Evolutionary conservation across 768 basidiomycete genomes (phyloP), one percentile per base, ranked within the genome.

Genomic region (Pleurotus tuber-regium): DNA sequence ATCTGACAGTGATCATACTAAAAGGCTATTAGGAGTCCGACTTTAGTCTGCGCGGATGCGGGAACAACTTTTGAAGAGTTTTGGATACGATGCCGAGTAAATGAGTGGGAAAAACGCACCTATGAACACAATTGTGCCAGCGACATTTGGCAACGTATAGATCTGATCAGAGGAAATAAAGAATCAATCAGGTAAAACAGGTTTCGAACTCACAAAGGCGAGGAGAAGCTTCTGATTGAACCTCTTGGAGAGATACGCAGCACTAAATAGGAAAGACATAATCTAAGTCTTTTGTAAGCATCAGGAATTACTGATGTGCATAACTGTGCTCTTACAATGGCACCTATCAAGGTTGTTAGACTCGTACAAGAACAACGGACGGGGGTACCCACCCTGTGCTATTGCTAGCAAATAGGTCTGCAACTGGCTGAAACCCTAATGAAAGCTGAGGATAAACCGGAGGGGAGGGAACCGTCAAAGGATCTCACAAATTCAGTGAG

Each of bases 371-470:
- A 24, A 10, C 11, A 16, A 16, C 5, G 9, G 19, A 25, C 23
- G 16, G 12, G 38, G n/a, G 6, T 9, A 49, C 39, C 38, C 44
- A 58, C 70, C 73, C 59, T 75, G 73, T 25, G 73, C 73, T 28
- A 75, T 75, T 0, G 76, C 75, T n/a, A 80, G 65, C n/a, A 81
- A 58, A 56, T 79, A 77, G 9, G 78, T 78, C 57, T 79, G 77
- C 14, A 77, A 59, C 18, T 67, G 66, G 3, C 73, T 71, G 59
- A 73, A 81, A 16, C 79, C 79, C 63, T 78, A 47, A 6, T 46
- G 33, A 25, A 47, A 47, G n/a, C 14, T 12, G 35, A 12, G 52
- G 28, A 14, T 4, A 14, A 11, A 40, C 9, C 12, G 36, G 19
- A 19, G 2, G 8, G 23, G 26, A 16, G 39, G 16, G 11, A 48